Conservation (phyloP, 768 basidiomycete species). For the Suillus subluteus region DNA sequence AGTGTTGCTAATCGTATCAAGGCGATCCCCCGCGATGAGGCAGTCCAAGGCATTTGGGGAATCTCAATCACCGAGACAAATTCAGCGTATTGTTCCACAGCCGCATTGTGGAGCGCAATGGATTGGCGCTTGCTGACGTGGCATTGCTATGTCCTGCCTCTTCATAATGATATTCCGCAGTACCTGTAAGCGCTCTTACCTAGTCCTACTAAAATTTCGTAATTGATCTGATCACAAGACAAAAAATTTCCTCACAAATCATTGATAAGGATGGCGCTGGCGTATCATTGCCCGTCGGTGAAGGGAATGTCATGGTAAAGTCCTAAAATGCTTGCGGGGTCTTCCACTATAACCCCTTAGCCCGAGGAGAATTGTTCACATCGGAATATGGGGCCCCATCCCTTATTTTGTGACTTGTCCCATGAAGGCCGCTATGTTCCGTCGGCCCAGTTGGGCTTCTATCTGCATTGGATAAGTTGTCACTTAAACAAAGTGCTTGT, state of each 20-base stretch:
- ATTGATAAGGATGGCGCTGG: slow-evolving; percentile 2
- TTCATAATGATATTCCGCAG: slow-evolving; percentile 1
- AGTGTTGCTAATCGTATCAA: not conserved
- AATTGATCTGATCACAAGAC: slow-evolving; percentile 1
- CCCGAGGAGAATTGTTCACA: not conserved
- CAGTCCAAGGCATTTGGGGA: not conserved
- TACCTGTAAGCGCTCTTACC: not conserved
- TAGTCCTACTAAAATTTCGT: not conserved
- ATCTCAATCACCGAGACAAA: not conserved
- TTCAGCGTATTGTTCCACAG: not conserved
- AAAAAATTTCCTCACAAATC: not conserved
- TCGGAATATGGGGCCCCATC: not conserved
- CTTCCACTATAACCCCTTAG: not conserved
- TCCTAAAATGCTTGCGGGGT: not conserved
- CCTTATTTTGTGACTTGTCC: not conserved
- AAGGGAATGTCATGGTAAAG: not conserved
- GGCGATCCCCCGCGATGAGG: not conserved
- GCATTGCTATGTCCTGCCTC: not conserved
- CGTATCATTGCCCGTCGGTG: not conserved
- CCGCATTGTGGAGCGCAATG: not conserved
- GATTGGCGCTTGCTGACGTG: not conserved
- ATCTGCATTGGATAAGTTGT: not conserved
- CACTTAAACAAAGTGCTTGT: not conserved
- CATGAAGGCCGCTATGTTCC: not conserved
- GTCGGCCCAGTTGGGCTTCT: not conserved